Percentiles rank a stretch among this genome's conserved stretches.
Conservation (phyloP, 2,329 filamentous ascomycete genomes). For the Xylaria digitata region DNA sequence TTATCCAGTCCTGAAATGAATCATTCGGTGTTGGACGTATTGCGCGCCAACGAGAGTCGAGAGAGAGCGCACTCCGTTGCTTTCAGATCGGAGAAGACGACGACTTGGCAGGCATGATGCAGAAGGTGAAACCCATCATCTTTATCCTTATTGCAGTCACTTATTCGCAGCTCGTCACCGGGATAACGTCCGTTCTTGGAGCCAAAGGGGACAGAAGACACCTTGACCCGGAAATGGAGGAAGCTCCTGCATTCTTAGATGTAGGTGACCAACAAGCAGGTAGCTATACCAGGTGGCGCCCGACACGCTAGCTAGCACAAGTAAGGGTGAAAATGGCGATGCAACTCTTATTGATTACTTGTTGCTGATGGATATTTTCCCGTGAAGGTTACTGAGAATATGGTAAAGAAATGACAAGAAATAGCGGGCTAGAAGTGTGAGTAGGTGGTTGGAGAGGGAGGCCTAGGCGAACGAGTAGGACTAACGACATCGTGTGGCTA, state of each 20-base stretch:
- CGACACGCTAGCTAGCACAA: constrained; percentile 10
- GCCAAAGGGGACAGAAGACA: constrained; percentile 15
- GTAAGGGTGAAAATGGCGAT: constrained; percentile 39
- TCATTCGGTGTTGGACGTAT: constrained; percentile 48
- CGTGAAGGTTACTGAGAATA: constrained; percentile 7
- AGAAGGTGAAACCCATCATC: constrained; percentile 35
- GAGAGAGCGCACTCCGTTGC: constrained; percentile 29
- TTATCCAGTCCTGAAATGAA: constrained; percentile 40
- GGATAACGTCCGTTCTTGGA: constrained; percentile 19
- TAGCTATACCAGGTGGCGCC: not conserved
- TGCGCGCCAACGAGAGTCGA: constrained; percentile 38
- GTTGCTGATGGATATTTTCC: constrained; percentile 2
- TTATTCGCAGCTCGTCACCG: constrained; percentile 27
- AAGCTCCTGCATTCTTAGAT: constrained; percentile 29
- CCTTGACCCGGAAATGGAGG: constrained; percentile 9
- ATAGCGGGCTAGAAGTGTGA: constrained; percentile 4
- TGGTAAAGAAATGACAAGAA: constrained; percentile 11
- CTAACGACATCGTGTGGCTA: constrained; percentile 31
- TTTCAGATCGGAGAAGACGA: constrained; percentile 34
- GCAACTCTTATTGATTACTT: constrained; percentile 15
- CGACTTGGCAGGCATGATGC: constrained; percentile 35
- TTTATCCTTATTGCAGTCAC: constrained; percentile 28
- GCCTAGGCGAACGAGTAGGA: constrained; percentile 11
- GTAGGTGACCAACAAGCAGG: constrained; percentile 12
- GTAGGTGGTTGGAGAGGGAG: constrained; percentile 14